phyloP scores from a whole-genome alignment of 2,329 filamentous ascomycete genomes.

The Colletotrichum siamense region DNA sequence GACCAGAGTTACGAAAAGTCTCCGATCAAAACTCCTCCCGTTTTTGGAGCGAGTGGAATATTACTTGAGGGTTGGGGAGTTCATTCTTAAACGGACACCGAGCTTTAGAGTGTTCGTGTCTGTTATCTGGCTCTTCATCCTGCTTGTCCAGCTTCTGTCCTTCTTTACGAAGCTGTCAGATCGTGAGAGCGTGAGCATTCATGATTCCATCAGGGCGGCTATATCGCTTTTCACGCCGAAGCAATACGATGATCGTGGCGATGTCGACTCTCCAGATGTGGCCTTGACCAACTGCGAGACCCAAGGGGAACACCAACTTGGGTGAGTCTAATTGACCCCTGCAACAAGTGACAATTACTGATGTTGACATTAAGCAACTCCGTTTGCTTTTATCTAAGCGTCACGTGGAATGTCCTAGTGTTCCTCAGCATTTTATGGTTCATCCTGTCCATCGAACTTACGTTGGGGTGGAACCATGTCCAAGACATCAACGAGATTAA shows the following conservation, averaged over 20 bases:
- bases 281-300: neutral
- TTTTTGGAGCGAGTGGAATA: neutral
- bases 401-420: neutral
- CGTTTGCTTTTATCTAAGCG: neutral
- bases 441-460: neutral
- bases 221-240: neutral
- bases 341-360: neutral
- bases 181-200: neutral
- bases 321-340: neutral
- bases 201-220: fast-evolving
- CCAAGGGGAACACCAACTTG: neutral
- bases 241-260: neutral
- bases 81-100: neutral
- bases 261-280: fast-evolving
- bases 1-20: neutral
- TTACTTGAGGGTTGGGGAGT: neutral
- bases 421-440: neutral
- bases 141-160: neutral
- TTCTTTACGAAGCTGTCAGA: neutral
- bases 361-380: neutral
- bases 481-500: neutral
- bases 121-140: neutral
- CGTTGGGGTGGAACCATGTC: neutral
- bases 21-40: neutral
- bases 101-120: neutral